phyloP scores from a whole-genome alignment of 2,329 filamentous ascomycete genomes.

The Cryphonectria parasitica region DNA sequence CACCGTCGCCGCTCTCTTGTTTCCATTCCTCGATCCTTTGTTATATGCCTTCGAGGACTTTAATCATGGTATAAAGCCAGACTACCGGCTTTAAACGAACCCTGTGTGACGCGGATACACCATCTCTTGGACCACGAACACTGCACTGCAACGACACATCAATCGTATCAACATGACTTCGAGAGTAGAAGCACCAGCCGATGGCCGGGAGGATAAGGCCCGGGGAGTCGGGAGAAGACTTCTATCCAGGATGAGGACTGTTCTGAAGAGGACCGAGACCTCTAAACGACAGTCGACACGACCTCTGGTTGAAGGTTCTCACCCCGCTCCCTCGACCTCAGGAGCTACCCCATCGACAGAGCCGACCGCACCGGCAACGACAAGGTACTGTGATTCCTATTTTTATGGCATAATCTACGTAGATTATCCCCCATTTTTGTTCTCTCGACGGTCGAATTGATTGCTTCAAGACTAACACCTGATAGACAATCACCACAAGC shows the following conservation, averaged over 20 bases:
- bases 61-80: slow-evolving; percentile 3
- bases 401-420: not conserved
- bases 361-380: slow-evolving; percentile 3
- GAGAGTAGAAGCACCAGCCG: slow-evolving; percentile 43
- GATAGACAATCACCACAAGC: slow-evolving; percentile 13
- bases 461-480: not conserved
- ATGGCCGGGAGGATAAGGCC: slow-evolving; percentile 47
- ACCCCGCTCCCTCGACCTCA: not conserved
- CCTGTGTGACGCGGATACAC: slow-evolving; percentile 3
- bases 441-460: not conserved
- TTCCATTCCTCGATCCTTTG: not conserved
- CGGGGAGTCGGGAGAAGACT: slow-evolving; percentile 51
- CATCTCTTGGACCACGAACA: not conserved
- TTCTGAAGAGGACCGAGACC: slow-evolving; percentile 50
- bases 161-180: slow-evolving; percentile 46
- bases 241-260: slow-evolving; percentile 54
- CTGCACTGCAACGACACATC: not conserved
- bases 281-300: slow-evolving; percentile 35
- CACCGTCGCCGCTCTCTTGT: not conserved
- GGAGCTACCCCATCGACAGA: slow-evolving; percentile 4
- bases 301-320: slow-evolving; percentile 5
- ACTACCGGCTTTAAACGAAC: not conserved
- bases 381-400: slow-evolving; percentile 17
- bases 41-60: not conserved
- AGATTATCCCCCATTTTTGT: not conserved